Percentiles rank a stretch among this genome's conserved stretches.
These are phyloP conservation scores for Tricholoma furcatifolium DNA, from an alignment of 768 basidiomycete species.

Conservation along the genomic window DNA sequence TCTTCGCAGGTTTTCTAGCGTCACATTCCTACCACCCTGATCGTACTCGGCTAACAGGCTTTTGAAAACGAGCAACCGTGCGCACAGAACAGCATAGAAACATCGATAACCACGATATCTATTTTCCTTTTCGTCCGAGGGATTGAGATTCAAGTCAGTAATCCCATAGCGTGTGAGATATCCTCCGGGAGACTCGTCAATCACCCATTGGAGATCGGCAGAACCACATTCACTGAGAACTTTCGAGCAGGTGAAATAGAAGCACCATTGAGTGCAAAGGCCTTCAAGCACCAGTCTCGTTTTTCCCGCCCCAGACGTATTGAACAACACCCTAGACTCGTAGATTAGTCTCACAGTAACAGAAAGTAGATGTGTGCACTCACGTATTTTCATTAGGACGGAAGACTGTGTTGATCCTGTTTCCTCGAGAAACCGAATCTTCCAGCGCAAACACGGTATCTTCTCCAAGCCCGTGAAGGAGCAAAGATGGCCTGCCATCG, in stretches of 20 bases:
- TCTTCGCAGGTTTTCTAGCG: neutral
- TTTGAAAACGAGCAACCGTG: neutral
- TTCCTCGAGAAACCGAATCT: neutral
- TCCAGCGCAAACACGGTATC: neutral
- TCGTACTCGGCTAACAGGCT: neutral
- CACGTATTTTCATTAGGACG: too few species aligned
- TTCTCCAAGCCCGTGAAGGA: neutral
- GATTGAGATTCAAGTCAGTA: neutral
- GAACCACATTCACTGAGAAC: neutral
- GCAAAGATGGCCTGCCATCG: neutral
- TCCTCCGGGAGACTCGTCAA: neutral
- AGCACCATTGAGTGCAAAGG: neutral
- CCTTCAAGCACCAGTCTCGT: neutral
- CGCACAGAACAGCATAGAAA: neutral
- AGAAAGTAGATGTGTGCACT: neutral
- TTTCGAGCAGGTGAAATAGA: neutral
- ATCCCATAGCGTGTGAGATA: neutral
- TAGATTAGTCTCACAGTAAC: too few species aligned
- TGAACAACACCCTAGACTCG: neutral
- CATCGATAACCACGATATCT: neutral
- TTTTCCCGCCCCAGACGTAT: neutral
- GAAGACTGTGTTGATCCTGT: neutral
- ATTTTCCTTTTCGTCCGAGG: too few species aligned
- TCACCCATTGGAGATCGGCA: neutral
- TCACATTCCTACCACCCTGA: neutral